Evolutionary conservation across 2,329 filamentous ascomycete species (phyloP).

Genomic region (Scortechinia acanthostroma): DNA sequence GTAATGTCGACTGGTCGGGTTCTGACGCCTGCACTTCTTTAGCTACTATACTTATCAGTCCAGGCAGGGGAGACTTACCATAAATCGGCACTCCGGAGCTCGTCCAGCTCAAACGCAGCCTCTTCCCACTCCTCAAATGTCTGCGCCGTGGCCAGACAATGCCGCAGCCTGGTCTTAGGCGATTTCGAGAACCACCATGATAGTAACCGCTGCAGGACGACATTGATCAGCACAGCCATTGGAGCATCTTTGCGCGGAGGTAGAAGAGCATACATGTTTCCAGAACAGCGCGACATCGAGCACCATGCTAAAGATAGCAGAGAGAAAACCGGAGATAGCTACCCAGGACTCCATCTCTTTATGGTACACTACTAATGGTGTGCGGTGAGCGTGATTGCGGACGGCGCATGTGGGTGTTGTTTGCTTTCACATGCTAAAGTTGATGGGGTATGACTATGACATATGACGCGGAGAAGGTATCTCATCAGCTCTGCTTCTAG

Average conservation of each 20-base stretch:
- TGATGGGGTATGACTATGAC: too few relatives aligned
- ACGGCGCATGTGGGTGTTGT: too few relatives aligned
- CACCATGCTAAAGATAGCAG: background rate
- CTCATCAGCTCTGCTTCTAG: too few relatives aligned
- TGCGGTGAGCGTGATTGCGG: too few relatives aligned
- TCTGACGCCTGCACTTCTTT: constrained; percentile 57
- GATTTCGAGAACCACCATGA: background rate
- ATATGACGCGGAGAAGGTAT: too few relatives aligned
- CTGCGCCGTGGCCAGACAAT: constrained; percentile 20
- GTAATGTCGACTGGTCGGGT: constrained; percentile 54
- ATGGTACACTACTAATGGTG: too few relatives aligned
- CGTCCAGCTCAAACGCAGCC: constrained; percentile 51
- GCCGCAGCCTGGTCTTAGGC: background rate
- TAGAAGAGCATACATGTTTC: background rate
- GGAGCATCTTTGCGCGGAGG: background rate
- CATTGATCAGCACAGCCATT: too few relatives aligned
- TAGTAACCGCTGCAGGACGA: background rate
- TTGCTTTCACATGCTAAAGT: too few relatives aligned
- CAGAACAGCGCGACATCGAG: background rate
- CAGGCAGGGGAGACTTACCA: constrained; percentile 43
- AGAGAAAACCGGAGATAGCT: background rate
- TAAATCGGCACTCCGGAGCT: constrained; percentile 49
- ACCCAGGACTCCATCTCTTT: background rate
- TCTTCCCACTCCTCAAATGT: constrained; percentile 61
- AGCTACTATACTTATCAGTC: too few relatives aligned